Evolutionary conservation across 2,329 filamentous ascomycete genomes (phyloP).

Genomic region (Plectosphaerella sp.): DNA sequence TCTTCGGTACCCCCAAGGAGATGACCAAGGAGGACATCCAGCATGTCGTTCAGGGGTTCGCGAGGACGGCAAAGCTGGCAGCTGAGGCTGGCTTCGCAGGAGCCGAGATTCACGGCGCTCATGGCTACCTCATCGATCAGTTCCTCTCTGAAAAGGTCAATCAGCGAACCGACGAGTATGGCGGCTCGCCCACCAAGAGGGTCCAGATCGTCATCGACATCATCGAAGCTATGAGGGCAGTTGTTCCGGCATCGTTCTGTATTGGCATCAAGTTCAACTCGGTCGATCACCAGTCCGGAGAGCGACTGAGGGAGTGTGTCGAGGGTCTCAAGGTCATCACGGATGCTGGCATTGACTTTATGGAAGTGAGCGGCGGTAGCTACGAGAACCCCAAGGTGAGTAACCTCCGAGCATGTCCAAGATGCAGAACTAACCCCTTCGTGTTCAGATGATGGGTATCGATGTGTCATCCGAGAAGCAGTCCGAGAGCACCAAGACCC

Average conservation of each 20-base stretch:
- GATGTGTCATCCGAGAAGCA: conserved; percentile 17
- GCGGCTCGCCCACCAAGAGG: conserved; percentile 43
- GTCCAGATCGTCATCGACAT: conserved; percentile 48
- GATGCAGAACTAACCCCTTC: background rate
- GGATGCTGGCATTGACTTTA: conserved; percentile 54
- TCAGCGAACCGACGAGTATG: conserved; percentile 48
- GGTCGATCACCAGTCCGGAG: conserved; percentile 47
- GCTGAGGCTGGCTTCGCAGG: conserved; percentile 41
- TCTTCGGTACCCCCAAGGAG: conserved; percentile 50
- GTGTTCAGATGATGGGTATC: conserved; percentile 1
- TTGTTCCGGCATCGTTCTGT: conserved; percentile 34
- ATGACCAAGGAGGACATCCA: conserved; percentile 52
- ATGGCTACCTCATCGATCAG: conserved; percentile 54
- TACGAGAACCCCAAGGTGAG: conserved; percentile 48
- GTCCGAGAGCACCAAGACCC: conserved; percentile 40
- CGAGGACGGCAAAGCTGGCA: conserved; percentile 42
- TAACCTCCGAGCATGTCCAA: background rate
- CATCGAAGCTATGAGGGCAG: conserved; percentile 34
- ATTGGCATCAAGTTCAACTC: conserved; percentile 54
- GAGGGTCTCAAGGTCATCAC: conserved; percentile 51
- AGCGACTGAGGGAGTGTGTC: conserved; percentile 46
- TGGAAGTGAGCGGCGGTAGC: conserved; percentile 63
- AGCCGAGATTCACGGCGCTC: conserved; percentile 41
- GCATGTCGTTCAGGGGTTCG: conserved; percentile 47
- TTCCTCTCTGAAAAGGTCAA: conserved; percentile 50